A percentile compares a stretch with the other conserved stretches of the same genome.
These are phyloP conservation scores for Euphrasia arctica DNA, from an alignment of 305 asterid genomes.

Conservation along the genomic window DNA sequence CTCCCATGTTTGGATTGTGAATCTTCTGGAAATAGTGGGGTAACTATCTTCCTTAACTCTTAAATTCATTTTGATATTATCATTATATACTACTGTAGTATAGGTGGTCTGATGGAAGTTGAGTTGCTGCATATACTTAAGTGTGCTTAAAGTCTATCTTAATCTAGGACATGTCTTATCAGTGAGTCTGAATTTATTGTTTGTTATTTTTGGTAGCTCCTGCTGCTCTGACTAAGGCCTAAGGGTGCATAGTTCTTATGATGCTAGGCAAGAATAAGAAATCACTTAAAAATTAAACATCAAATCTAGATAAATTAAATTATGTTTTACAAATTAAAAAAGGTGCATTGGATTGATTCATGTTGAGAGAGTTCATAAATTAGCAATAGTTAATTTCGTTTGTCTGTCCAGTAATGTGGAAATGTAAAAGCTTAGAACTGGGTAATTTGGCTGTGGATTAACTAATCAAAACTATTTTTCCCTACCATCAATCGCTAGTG, in stretches of 20 bases:
- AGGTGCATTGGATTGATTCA: not conserved
- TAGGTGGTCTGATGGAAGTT: constrained; percentile 20
- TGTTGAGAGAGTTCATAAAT: constrained; percentile 1
- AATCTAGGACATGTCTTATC: constrained; percentile 12
- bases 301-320: no score
- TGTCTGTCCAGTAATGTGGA: constrained; percentile 10
- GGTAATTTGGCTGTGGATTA: constrained; percentile 9
- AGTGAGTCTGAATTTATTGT: constrained; percentile 15
- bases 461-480: constrained; percentile 11
- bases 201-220: constrained; percentile 2
- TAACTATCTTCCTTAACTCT: constrained; percentile 41
- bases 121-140: constrained; percentile 20
- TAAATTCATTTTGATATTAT: constrained; percentile 20
- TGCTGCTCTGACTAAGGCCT: not conserved
- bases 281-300: not conserved
- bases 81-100: constrained; percentile 2
- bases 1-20: constrained; percentile 46
- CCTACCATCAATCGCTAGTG: constrained; percentile 12
- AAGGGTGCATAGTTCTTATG: not conserved
- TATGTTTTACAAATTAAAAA: no score
- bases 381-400: not conserved
- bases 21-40: constrained; percentile 75
- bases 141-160: not conserved
- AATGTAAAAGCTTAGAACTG: not conserved
- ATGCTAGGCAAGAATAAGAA: not conserved